A percentile compares a stretch with the other conserved stretches of the same genome.
Conservation (phyloP, 805 yeast species). For the Wickerhamiella kazuoi region DNA sequence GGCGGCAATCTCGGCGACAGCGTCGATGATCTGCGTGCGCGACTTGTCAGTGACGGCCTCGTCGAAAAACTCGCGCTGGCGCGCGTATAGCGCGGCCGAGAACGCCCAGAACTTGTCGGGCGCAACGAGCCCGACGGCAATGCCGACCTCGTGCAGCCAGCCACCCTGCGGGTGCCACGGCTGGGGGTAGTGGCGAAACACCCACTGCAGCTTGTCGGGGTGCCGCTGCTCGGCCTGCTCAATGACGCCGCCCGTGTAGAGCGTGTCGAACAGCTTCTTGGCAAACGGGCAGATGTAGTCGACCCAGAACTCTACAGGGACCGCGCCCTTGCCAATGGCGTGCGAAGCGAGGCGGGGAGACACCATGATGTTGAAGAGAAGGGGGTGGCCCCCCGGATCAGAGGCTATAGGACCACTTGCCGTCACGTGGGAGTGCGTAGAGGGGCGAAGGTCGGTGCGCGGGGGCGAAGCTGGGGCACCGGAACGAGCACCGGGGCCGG, state of each 20-base stretch:
- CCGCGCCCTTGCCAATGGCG: conserved; percentile 11
- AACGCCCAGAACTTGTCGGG: conserved; percentile 42
- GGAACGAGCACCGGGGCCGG: no score
- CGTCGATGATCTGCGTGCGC: conserved; percentile 37
- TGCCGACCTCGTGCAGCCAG: conserved; percentile 48
- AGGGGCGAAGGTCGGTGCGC: no score
- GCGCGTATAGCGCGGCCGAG: conserved; percentile 37
- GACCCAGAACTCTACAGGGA: conserved; percentile 14
- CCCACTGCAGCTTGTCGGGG: conserved; percentile 38
- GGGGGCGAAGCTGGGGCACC: no score
- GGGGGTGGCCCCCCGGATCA: no score
- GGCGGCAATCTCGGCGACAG: conserved; percentile 33
- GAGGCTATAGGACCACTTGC: no score
- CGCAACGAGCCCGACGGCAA: conserved; percentile 42
- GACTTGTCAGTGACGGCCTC: conserved; percentile 35
- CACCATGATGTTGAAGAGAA: no score
- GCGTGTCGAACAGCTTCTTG: conserved; percentile 41
- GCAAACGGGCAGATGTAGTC: conserved; percentile 47
- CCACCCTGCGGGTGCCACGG: conserved; percentile 79
- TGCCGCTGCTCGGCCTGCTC: conserved; percentile 32
- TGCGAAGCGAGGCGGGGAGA: conserved; percentile 12
- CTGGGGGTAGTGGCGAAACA: conserved; percentile 60
- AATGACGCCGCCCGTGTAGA: conserved; percentile 30
- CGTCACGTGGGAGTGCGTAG: no score
- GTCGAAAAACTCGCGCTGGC: conserved; percentile 42